phyloP scores from a whole-genome alignment of 768 basidiomycete species.

The Mycena capillaripes region DNA sequence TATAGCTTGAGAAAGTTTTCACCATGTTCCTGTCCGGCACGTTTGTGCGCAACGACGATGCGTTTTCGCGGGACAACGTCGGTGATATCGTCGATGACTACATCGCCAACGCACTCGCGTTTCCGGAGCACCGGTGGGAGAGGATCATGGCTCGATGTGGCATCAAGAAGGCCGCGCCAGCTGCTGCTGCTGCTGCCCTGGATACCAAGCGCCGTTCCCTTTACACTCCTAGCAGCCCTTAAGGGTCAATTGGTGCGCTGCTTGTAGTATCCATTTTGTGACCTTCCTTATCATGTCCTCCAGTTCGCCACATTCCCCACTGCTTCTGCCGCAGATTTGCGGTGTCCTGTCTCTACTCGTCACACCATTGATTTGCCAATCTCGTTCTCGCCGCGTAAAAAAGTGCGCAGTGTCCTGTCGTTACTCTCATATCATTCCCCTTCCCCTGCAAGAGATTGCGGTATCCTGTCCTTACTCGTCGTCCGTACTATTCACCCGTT shows the following conservation, averaged over 20 bases:
- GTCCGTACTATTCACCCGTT: no score
- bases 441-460: no score
- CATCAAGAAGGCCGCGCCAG: background rate
- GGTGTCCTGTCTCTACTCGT: no score
- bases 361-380: no score
- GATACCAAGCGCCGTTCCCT: background rate
- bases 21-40: background rate
- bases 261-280: no score
- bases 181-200: background rate
- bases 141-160: background rate
- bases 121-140: background rate
- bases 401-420: no score
- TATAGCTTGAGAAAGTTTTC: background rate
- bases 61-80: background rate
- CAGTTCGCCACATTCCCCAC: no score
- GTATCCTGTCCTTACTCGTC: no score
- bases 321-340: no score
- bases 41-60: background rate
- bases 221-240: background rate
- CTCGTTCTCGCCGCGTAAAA: no score
- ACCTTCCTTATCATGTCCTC: no score
- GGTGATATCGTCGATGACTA: background rate
- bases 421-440: no score
- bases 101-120: background rate
- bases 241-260: background rate